Evolutionary conservation across 2,329 filamentous ascomycete species (phyloP).

Genomic region (Hypoxylon sp.): DNA sequence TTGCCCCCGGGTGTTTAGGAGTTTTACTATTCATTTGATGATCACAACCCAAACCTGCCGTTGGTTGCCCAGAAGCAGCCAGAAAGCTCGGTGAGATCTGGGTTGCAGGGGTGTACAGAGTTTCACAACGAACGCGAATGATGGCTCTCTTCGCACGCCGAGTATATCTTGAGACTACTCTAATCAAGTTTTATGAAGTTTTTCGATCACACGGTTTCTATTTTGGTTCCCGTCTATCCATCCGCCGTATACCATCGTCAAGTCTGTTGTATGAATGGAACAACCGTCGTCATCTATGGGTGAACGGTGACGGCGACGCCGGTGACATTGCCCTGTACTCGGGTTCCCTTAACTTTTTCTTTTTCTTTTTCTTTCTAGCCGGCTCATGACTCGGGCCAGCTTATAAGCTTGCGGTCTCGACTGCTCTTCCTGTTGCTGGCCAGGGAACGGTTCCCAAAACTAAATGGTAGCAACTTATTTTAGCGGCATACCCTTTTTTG

Average conservation of each 20-base stretch:
- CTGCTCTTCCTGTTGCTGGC: slow-evolving; percentile 20
- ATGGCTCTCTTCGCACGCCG: slow-evolving; percentile 27
- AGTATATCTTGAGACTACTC: slow-evolving; percentile 25
- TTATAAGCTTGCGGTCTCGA: slow-evolving; percentile 18
- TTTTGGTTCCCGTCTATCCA: not conserved
- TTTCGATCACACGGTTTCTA: slow-evolving; percentile 10
- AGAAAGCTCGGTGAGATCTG: slow-evolving; percentile 16
- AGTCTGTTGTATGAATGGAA: not conserved
- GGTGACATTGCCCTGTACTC: slow-evolving; percentile 22
- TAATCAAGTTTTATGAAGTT: slow-evolving; percentile 26
- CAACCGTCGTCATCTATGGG: slow-evolving; percentile 20
- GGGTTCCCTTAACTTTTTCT: slow-evolving; percentile 8
- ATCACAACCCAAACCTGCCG: not conserved
- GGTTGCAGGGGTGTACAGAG: slow-evolving; percentile 15
- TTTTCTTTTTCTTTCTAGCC: not conserved
- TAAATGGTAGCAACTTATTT: too few species aligned
- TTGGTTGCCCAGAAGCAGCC: too few species aligned
- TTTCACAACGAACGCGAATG: slow-evolving; percentile 29
- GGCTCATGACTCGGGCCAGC: slow-evolving; percentile 7
- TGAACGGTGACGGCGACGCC: slow-evolving; percentile 11
- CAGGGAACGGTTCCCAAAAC: too few species aligned
- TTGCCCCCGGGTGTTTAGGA: slow-evolving; percentile 35
- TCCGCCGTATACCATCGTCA: not conserved
- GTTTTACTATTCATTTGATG: slow-evolving; percentile 10
- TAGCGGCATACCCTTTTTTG: slow-evolving; percentile 31